Evolutionary conservation across 2,329 filamentous ascomycete genomes (phyloP).

Genomic region (Karstenula rhodostoma): DNA sequence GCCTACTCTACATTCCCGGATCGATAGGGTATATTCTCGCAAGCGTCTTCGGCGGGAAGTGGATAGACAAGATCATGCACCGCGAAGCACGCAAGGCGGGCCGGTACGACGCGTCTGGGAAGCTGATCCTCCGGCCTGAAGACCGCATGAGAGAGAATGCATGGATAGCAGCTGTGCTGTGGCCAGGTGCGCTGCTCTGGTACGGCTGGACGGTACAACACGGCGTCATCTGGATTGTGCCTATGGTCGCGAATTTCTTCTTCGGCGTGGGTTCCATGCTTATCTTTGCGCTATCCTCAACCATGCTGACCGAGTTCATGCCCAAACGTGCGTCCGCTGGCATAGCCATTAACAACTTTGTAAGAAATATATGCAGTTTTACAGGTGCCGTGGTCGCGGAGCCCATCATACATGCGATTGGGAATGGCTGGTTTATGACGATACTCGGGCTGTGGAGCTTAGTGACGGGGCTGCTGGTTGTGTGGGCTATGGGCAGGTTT

Average conservation of each 20-base stretch:
- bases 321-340: constrained; percentile 45
- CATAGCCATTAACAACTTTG: constrained; percentile 52
- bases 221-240: constrained; percentile 44
- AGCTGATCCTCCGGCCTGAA: constrained; percentile 46
- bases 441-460: constrained; percentile 58
- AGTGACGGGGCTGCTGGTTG: constrained; percentile 51
- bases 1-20: constrained; percentile 50
- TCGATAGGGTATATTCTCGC: constrained; percentile 48
- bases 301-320: constrained; percentile 54
- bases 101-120: constrained; percentile 46
- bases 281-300: constrained; percentile 48
- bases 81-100: constrained; percentile 49
- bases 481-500: constrained; percentile 69
- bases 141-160: constrained; percentile 53
- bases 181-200: constrained; percentile 47
- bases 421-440: constrained; percentile 52
- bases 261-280: constrained; percentile 52
- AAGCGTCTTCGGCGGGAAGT: constrained; percentile 47
- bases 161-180: constrained; percentile 48
- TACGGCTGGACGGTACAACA: constrained; percentile 49
- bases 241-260: constrained; percentile 53
- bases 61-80: constrained; percentile 53
- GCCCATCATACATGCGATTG: constrained; percentile 45
- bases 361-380: constrained; percentile 49
- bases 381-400: constrained; percentile 48